These are phyloP conservation scores for Penicillium parvum DNA, from an alignment of 495 filamentous ascomycete genomes.

Conservation along the genomic window DNA sequence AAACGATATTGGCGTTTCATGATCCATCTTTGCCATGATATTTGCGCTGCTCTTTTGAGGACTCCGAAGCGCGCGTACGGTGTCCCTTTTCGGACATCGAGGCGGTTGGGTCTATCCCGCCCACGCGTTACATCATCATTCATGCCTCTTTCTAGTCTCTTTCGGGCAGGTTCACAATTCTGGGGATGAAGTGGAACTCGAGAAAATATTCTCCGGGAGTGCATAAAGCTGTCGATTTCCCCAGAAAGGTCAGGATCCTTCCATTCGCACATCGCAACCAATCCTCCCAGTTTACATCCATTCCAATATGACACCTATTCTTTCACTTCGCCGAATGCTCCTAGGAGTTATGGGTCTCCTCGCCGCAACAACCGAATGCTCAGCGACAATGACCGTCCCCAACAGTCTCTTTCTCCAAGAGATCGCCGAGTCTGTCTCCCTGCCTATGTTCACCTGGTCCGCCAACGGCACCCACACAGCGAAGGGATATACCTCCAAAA, in stretches of 20 bases:
- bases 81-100: constrained; percentile 3
- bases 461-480: constrained; percentile 27
- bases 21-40: constrained; percentile 4
- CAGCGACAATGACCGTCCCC: constrained; percentile 12
- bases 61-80: constrained; percentile 9
- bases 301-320: constrained; percentile 8
- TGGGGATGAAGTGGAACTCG: constrained; percentile 3
- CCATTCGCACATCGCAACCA: neutral
- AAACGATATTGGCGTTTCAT: neutral
- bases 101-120: neutral
- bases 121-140: constrained; percentile 9
- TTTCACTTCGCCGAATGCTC: constrained; percentile 3
- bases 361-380: constrained; percentile 6
- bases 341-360: constrained; percentile 11
- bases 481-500: constrained; percentile 20
- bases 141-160: constrained; percentile 2
- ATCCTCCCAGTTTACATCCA: neutral
- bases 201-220: neutral
- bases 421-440: constrained; percentile 15
- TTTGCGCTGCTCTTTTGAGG: constrained; percentile 1
- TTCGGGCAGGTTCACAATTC: constrained; percentile 1
- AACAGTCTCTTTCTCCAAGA: constrained; percentile 15
- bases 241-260: neutral
- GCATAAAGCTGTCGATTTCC: constrained; percentile 6
- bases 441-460: constrained; percentile 26